These are phyloP conservation scores for Aspergillus sclerotialis DNA, from an alignment of 2,329 filamentous ascomycete genomes.

Conservation along the genomic window DNA sequence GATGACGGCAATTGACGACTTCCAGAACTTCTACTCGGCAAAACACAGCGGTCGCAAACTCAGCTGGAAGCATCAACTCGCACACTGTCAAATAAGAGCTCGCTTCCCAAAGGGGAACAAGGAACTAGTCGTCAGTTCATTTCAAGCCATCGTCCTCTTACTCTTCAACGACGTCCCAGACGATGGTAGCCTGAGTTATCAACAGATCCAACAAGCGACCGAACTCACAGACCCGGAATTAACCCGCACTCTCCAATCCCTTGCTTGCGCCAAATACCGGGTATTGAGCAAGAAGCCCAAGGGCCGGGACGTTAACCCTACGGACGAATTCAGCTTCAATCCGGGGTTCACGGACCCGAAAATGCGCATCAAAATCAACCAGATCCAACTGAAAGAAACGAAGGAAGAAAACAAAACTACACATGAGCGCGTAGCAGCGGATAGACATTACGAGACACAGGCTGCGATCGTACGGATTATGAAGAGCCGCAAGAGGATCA, in stretches of 20 bases:
- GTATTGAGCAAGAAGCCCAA: conserved; percentile 81
- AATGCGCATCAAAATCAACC: conserved; percentile 94
- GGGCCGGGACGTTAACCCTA: conserved; percentile 67
- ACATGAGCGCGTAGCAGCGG: conserved; percentile 79
- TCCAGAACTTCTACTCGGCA: conserved; percentile 76
- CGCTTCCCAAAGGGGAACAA: conserved; percentile 73
- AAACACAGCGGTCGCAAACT: conserved; percentile 86
- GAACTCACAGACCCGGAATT: conserved; percentile 72
- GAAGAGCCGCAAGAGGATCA: conserved; percentile 86
- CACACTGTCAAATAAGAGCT: conserved; percentile 79
- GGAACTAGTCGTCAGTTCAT: conserved; percentile 83
- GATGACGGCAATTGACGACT: conserved; percentile 67
- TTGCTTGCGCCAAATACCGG: conserved; percentile 83
- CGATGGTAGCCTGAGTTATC: conserved; percentile 63
- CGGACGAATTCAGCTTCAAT: conserved; percentile 83
- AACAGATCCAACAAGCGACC: conserved; percentile 66
- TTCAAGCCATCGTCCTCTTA: conserved; percentile 84
- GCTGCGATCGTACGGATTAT: conserved; percentile 95
- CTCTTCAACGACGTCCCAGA: conserved; percentile 71
- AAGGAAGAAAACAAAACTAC: conserved; percentile 91
- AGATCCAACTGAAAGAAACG: conserved; percentile 95
- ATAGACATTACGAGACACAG: conserved; percentile 93
- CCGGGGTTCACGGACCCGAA: conserved; percentile 68
- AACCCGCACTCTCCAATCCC: conserved; percentile 83
- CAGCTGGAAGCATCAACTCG: conserved; percentile 88